Percentiles rank a stretch among this genome's conserved stretches.
Conservation (phyloP, 805 yeast species). For the Metschnikowia henanensis region DNA sequence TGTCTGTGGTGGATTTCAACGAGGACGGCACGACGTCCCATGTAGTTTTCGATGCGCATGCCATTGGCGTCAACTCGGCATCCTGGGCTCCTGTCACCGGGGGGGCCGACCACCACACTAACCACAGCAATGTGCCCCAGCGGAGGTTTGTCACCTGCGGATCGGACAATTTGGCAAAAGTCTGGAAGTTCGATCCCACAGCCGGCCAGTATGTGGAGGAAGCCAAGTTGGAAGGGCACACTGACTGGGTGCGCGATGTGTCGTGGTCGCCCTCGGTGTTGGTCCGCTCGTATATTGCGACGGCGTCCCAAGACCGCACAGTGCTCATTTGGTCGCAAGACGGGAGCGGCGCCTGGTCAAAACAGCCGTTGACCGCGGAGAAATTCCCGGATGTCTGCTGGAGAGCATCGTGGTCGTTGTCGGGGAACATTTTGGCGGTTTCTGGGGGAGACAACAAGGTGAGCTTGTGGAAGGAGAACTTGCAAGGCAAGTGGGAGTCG, state of each 20-base stretch:
- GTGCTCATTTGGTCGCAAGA: constrained; percentile 96
- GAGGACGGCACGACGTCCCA: constrained; percentile 82
- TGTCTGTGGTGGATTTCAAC: constrained; percentile 86
- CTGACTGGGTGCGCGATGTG: constrained; percentile 99
- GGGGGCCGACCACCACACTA: constrained; percentile 28
- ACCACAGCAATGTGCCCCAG: constrained; percentile 22
- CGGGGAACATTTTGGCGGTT: constrained; percentile 94
- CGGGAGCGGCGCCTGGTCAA: constrained; percentile 72
- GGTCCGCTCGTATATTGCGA: constrained; percentile 85
- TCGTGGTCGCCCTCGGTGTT: constrained; percentile 96
- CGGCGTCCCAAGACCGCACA: constrained; percentile 95
- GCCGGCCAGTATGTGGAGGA: constrained; percentile 65
- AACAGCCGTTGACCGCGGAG: constrained; percentile 68
- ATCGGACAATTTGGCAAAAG: constrained; percentile 88
- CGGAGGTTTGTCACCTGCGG: constrained; percentile 93
- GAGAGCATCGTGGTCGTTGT: constrained; percentile 97
- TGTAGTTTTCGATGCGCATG: constrained; percentile 73
- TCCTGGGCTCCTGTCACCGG: constrained; percentile 81
- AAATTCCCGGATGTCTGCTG: constrained; percentile 96
- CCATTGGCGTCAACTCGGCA: constrained; percentile 91
- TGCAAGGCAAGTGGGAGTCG: constrained; percentile 92
- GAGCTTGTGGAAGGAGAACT: constrained; percentile 93
- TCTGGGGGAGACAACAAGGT: constrained; percentile 96
- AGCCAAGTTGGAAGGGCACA: constrained; percentile 80
- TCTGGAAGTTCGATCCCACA: constrained; percentile 74